Percentiles rank a stretch among this genome's conserved stretches.
phyloP scores from a whole-genome alignment of 495 filamentous ascomycete species.

The Tuber indicum region DNA sequence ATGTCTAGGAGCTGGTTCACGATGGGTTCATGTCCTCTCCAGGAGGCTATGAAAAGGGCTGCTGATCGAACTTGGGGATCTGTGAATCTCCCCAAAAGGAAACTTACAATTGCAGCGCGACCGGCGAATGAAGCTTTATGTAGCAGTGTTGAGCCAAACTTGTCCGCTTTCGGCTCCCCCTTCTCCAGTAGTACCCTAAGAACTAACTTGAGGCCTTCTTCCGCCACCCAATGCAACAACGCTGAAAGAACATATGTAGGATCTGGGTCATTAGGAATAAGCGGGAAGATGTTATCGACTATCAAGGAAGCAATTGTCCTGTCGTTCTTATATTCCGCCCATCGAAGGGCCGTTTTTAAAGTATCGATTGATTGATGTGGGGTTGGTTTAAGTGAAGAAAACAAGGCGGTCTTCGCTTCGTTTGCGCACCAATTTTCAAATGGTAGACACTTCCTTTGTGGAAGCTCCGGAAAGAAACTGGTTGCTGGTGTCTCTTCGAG shows the following conservation, averaged over 20 bases:
- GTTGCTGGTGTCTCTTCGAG: neutral
- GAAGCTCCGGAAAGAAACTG: neutral
- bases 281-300: neutral
- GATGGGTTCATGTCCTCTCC: neutral
- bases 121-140: slow-evolving; percentile 1
- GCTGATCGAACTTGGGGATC: slow-evolving; percentile 5
- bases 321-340: neutral
- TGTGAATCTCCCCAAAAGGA: neutral
- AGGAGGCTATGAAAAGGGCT: neutral
- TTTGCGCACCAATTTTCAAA: neutral
- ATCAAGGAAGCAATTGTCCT: neutral
- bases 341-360: neutral
- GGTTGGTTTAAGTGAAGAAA: neutral
- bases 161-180: neutral
- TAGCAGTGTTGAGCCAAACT: neutral
- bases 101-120: neutral
- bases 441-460: neutral
- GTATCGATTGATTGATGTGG: slow-evolving; percentile 2
- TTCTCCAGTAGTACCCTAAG: neutral
- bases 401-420: neutral
- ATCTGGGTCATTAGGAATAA: neutral
- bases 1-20: neutral
- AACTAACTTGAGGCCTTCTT: neutral
- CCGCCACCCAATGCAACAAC: neutral
- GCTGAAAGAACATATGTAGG: neutral